Percentiles rank a stretch among this genome's conserved stretches.
These are phyloP conservation scores for Neolentinus lepideus DNA, from an alignment of 1,284 basidiomycete species.

Conservation along the genomic window DNA sequence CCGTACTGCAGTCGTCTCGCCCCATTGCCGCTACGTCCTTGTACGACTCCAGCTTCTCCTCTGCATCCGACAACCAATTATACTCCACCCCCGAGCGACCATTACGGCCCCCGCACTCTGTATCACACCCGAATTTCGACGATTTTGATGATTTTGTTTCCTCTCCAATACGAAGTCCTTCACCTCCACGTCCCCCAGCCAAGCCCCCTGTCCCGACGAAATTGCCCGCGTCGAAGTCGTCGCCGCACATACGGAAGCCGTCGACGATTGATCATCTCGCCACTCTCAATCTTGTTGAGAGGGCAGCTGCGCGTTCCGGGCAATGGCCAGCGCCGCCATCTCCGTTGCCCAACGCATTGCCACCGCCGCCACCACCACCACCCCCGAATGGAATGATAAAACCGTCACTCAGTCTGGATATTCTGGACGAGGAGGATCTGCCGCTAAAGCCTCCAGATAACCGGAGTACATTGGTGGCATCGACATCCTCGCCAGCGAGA, in stretches of 20 bases:
- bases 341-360: conserved; percentile 9
- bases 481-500: neutral
- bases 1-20: conserved; percentile 4
- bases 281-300: conserved; percentile 10
- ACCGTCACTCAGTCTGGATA: neutral
- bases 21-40: neutral
- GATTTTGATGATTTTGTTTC: conserved; percentile 12
- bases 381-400: conserved; percentile 1
- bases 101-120: neutral
- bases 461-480: neutral
- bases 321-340: conserved; percentile 14
- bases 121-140: conserved; percentile 6
- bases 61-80: neutral
- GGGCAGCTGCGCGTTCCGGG: conserved; percentile 7
- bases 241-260: neutral
- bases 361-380: conserved; percentile 8
- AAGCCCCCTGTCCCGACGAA: neutral
- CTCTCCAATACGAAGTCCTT: conserved; percentile 11
- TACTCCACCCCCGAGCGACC: neutral
- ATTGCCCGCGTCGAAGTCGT: neutral
- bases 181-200: conserved; percentile 11
- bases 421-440: conserved; percentile 1
- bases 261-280: conserved; percentile 8
- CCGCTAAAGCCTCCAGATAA: conserved; percentile 3
- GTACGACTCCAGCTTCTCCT: conserved; percentile 3